Conservation (phyloP, 225 moss, liverwort and hornwort species). For the Asterella californica region DNA sequence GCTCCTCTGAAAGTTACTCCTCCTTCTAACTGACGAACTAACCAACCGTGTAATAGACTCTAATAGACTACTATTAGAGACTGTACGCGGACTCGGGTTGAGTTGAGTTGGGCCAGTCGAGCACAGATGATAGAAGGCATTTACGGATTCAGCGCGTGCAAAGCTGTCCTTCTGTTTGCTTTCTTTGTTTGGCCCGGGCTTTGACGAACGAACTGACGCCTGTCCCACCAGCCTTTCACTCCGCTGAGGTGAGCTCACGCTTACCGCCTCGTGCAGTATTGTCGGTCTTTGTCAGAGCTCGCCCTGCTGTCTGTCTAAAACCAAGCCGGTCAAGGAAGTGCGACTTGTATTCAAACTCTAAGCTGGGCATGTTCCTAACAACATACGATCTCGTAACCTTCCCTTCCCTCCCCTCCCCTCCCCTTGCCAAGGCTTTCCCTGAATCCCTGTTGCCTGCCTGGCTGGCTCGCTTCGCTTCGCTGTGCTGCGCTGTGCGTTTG, state of each 20-base stretch:
- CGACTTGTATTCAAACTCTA: too few relatives aligned
- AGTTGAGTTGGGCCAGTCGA: not conserved
- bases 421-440: not conserved
- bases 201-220: slow-evolving; percentile 1
- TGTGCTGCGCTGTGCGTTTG: not conserved
- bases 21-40: not conserved
- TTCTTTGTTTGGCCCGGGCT: not conserved
- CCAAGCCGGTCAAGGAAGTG: too few relatives aligned
- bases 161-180: slow-evolving; percentile 9
- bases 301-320: not conserved
- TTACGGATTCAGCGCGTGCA: slow-evolving; percentile 10
- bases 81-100: not conserved
- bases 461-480: slow-evolving; percentile 1
- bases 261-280: slow-evolving; percentile 14
- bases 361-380: not conserved
- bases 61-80: not conserved
- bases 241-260: not conserved
- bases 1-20: not conserved
- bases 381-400: not conserved
- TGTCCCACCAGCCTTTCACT: not conserved
- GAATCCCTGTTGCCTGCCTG: slow-evolving; percentile 1
- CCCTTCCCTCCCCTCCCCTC: too few relatives aligned
- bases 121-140: not conserved
- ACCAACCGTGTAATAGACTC: not conserved
- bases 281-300: slow-evolving; percentile 11